Conservation (phyloP, 1,284 basidiomycete genomes). For the Cutaneotrichosporon arboriforme region DNA sequence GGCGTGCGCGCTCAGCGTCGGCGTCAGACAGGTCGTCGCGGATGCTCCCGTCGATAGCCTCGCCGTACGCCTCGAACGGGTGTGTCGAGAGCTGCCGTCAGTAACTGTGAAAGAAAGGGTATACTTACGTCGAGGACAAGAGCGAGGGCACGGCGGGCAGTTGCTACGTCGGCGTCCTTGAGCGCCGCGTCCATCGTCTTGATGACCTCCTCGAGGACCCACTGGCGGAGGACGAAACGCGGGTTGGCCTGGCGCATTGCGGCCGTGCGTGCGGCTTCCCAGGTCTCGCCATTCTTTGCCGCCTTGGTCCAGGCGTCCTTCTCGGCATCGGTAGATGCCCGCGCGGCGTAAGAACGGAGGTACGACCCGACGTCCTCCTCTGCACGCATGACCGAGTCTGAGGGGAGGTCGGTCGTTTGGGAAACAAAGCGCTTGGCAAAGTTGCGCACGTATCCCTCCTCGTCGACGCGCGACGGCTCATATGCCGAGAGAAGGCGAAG, state of each 20-base stretch:
- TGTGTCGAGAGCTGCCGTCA: slow-evolving; percentile 64
- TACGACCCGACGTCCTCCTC: slow-evolving; percentile 57
- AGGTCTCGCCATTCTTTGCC: slow-evolving; percentile 17
- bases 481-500: slow-evolving; percentile 68
- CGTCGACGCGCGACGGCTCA: slow-evolving; percentile 49
- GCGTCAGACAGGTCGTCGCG: slow-evolving; percentile 49
- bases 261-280: slow-evolving; percentile 35
- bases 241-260: slow-evolving; percentile 60
- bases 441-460: slow-evolving; percentile 40
- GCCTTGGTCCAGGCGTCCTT: slow-evolving; percentile 5
- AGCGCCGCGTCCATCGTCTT: slow-evolving; percentile 61
- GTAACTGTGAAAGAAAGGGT: not conserved
- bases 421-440: slow-evolving; percentile 56
- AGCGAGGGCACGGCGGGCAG: slow-evolving; percentile 24
- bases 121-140: slow-evolving; percentile 25
- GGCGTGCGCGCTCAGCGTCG: slow-evolving; percentile 61
- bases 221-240: slow-evolving; percentile 82
- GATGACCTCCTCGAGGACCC: slow-evolving; percentile 88
- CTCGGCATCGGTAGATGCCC: slow-evolving; percentile 51
- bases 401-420: slow-evolving; percentile 50
- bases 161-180: slow-evolving; percentile 52
- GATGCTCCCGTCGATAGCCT: slow-evolving; percentile 66
- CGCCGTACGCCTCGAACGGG: slow-evolving; percentile 76
- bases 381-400: slow-evolving; percentile 50
- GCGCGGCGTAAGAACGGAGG: slow-evolving; percentile 62